phyloP scores from a whole-genome alignment of 305 asterid genomes.

The Fraxinus velutina region DNA sequence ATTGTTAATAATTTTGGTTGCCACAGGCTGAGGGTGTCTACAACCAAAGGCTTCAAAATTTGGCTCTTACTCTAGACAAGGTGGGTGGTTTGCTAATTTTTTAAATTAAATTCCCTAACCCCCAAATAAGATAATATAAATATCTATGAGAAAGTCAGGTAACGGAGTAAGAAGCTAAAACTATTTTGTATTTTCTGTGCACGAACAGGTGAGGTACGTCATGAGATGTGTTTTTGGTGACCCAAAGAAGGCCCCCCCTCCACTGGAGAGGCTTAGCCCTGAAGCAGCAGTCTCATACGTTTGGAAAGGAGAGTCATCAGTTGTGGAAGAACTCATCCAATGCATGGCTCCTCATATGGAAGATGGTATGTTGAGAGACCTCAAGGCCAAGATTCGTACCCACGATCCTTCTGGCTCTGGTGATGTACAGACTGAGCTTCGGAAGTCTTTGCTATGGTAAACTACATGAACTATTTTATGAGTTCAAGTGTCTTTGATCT shows the following conservation, averaged over 20 bases:
- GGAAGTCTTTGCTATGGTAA: constrained; percentile 86
- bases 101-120: background rate
- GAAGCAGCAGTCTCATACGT: constrained; percentile 65
- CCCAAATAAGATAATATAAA: background rate
- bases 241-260: constrained; percentile 95
- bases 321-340: constrained; percentile 85
- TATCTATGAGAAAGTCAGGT: background rate
- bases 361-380: constrained; percentile 55
- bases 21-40: constrained; percentile 96
- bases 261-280: constrained; percentile 77
- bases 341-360: constrained; percentile 80
- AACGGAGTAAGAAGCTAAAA: background rate
- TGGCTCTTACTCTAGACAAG: constrained; percentile 98
- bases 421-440: constrained; percentile 56
- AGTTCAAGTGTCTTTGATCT: constrained; percentile 1
- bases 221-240: constrained; percentile 93
- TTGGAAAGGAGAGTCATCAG: constrained; percentile 93
- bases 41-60: constrained; percentile 94
- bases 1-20: constrained; percentile 20
- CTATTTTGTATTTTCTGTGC: constrained; percentile 1
- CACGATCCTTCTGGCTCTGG: constrained; percentile 77
- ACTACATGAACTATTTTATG: constrained; percentile 11
- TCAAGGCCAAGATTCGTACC: constrained; percentile 65
- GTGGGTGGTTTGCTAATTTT: constrained; percentile 33
- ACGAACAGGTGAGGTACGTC: constrained; percentile 85